Evolutionary conservation across 768 basidiomycete species (phyloP).

Genomic region (Trametes gibbosa): DNA sequence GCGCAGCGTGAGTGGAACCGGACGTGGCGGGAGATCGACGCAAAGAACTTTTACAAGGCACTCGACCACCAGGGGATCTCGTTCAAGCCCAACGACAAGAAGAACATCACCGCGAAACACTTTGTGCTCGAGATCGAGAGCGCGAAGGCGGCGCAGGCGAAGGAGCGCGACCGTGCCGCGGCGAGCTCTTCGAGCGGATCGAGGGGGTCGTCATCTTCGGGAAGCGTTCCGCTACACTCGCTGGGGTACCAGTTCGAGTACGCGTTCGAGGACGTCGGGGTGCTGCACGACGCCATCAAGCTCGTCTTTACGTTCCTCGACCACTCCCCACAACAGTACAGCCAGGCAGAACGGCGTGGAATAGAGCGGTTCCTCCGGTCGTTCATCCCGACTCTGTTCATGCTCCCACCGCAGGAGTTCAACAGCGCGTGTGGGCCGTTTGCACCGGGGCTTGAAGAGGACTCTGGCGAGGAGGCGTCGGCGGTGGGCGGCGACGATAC

Average conservation of each 20-base stretch:
- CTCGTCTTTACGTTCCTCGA: slow-evolving; percentile 91
- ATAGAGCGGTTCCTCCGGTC: slow-evolving; percentile 83
- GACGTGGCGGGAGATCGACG: slow-evolving; percentile 95
- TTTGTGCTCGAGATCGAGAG: slow-evolving; percentile 80
- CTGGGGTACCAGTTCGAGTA: slow-evolving; percentile 77
- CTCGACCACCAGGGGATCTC: slow-evolving; percentile 94
- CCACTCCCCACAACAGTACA: slow-evolving; percentile 75
- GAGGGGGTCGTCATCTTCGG: not conserved
- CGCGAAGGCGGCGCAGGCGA: slow-evolving; percentile 58
- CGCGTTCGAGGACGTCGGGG: slow-evolving; percentile 69
- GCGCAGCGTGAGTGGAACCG: slow-evolving; percentile 94
- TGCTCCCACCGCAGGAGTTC: slow-evolving; percentile 63
- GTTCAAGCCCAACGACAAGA: slow-evolving; percentile 97
- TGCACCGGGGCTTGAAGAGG: slow-evolving; percentile 42
- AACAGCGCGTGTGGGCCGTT: slow-evolving; percentile 59
- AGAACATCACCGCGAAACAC: slow-evolving; percentile 78
- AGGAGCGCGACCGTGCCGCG: slow-evolving; percentile 28
- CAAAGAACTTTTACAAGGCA: slow-evolving; percentile 97
- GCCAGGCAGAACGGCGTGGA: slow-evolving; percentile 69
- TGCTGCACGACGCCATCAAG: slow-evolving; percentile 87
- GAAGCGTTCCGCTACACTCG: slow-evolving; percentile 29
- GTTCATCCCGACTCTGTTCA: slow-evolving; percentile 83
- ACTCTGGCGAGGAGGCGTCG: slow-evolving; percentile 25
- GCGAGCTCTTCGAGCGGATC: slow-evolving; percentile 2
- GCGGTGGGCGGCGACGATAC: slow-evolving; percentile 21